Conservation (phyloP, 1,284 basidiomycete genomes). For the Leccinum solheimii region DNA sequence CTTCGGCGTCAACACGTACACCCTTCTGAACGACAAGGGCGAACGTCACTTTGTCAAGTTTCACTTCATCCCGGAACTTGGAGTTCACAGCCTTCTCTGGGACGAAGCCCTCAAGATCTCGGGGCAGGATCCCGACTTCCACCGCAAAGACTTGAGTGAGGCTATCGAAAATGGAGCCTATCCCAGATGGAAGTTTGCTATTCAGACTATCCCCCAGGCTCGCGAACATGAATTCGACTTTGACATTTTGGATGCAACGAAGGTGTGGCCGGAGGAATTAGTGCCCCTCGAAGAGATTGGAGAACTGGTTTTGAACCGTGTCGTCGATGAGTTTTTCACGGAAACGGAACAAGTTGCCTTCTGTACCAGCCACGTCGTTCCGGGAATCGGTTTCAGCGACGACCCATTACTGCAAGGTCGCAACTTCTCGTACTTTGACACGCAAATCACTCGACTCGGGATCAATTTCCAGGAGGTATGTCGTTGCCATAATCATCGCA, state of each 20-base stretch:
- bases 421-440: slow-evolving; percentile 85
- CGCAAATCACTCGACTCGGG: slow-evolving; percentile 74
- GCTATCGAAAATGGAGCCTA: slow-evolving; percentile 69
- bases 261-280: slow-evolving; percentile 78
- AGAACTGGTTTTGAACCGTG: slow-evolving; percentile 69
- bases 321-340: slow-evolving; percentile 76
- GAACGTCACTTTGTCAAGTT: slow-evolving; percentile 83
- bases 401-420: slow-evolving; percentile 83
- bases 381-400: slow-evolving; percentile 79
- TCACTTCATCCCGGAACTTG: slow-evolving; percentile 79
- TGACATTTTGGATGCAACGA: slow-evolving; percentile 84
- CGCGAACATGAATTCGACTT: slow-evolving; percentile 77
- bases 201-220: slow-evolving; percentile 70
- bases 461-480: slow-evolving; percentile 68
- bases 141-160: slow-evolving; percentile 76
- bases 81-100: slow-evolving; percentile 82
- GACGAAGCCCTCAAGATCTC: slow-evolving; percentile 81
- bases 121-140: slow-evolving; percentile 85
- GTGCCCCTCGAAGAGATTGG: slow-evolving; percentile 77
- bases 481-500: background rate
- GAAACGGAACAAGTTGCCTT: slow-evolving; percentile 85
- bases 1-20: slow-evolving; percentile 83
- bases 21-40: slow-evolving; percentile 64
- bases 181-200: slow-evolving; percentile 75
- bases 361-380: slow-evolving; percentile 79